Base-by-base conservation (phyloP, 176 grass and related monocot species). In the Carex parvula region DNA sequence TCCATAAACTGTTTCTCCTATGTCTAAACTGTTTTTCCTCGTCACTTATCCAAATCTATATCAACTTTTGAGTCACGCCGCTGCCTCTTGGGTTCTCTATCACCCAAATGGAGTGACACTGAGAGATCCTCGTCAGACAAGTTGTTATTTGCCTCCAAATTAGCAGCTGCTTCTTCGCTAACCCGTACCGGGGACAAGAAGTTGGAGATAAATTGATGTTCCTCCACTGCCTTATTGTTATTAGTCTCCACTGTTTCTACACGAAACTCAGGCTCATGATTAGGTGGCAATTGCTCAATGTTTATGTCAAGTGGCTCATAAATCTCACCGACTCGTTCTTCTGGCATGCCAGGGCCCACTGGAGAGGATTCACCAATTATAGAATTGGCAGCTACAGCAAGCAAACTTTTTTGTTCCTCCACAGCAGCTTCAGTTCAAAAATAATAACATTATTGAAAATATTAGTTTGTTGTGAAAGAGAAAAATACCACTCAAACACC, bases 131-230 rank as follows among this genome's bases (percentile, higher is more conserved):
- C 96, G 56, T 92, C 96, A 0, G 91, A 95, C 8, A 91, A 89
- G 55, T 88, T 91, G n/a, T 87, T 90, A 85, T 95, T 79, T 50
- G 81, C 86, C 11, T 91, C 55, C n/a, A 94, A 87, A 76, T 74
- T 90, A 50, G 89, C 89, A 12, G 80, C 67, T 83, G 83, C 67
- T 71, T 85, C 92, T 24, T 89, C 86, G 56, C 86, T 79, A 5
- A 30, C 41, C 14, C 70, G 91, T 76, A 88, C 53, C 0, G 93
- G 92, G 2, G 93, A 92, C 73, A 89, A 85, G 20, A 98, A 89
- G 67, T 90, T 98, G 52, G 93, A 90, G 57, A 98, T 95, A 91
- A 98, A 93, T 82, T 93, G 96, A 71, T 80, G 92, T 84, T 98
- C 95, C 88, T 98, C 92, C 50, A 98, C 86, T 69, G 86, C 88